A percentile compares a stretch with the other conserved stretches of the same genome.
Evolutionary conservation across 257 asterid genomes (phyloP).

Genomic region (Henckelia pumila): DNA sequence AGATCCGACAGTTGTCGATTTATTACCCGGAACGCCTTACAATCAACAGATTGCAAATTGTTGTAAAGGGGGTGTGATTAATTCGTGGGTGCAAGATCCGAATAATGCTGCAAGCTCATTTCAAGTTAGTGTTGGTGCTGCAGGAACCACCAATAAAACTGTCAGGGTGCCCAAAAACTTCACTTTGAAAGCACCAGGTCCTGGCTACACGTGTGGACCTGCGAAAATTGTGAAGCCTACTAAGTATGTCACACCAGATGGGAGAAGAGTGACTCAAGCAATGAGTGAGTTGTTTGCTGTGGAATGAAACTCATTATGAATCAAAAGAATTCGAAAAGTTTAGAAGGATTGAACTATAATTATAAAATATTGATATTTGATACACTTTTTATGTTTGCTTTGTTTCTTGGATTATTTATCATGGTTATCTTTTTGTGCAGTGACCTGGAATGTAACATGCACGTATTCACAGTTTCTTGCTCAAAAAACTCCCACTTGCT

Average conservation of each 20-base stretch:
- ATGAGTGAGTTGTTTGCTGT: conserved; percentile 56
- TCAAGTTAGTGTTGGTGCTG: conserved; percentile 67
- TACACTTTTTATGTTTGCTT: background rate
- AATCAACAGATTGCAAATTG: conserved; percentile 85
- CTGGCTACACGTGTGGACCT: conserved; percentile 85
- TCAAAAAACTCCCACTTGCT: conserved; percentile 49
- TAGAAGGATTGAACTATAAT: background rate
- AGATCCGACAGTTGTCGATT: conserved; percentile 72
- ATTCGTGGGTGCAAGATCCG: conserved; percentile 77
- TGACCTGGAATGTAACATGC: conserved; percentile 64
- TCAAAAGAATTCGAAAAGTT: conserved; percentile 9
- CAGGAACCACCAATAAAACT: conserved; percentile 80
- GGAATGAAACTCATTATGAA: background rate
- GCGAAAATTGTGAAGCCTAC: conserved; percentile 70
- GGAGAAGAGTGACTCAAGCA: conserved; percentile 80
- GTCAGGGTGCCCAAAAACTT: conserved; percentile 74
- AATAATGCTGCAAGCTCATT: conserved; percentile 61
- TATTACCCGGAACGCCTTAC: conserved; percentile 80
- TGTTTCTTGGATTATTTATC: conserved; percentile 17
- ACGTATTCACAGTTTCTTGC: conserved; percentile 54
- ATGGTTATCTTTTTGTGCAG: conserved; percentile 38
- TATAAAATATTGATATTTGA: background rate
- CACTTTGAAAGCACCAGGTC: conserved; percentile 78
- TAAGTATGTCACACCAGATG: conserved; percentile 52
- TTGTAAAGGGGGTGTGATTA: conserved; percentile 81